phyloP scores from a whole-genome alignment of 2,329 filamentous ascomycete genomes.

The Aspergillus clavatus region DNA sequence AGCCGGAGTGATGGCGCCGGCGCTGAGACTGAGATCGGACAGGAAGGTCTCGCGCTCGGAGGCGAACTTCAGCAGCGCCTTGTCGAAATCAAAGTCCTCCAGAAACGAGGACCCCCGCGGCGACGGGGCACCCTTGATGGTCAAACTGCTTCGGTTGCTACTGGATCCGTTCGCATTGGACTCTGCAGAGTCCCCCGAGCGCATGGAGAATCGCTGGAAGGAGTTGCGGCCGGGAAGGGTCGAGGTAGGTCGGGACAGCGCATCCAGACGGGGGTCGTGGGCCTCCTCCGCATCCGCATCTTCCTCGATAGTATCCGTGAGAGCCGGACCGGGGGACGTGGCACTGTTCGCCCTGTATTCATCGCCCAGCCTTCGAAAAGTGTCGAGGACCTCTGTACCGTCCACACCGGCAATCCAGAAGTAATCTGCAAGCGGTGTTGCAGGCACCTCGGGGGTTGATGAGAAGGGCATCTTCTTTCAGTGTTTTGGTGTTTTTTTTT shows the following conservation, averaged over 20 bases:
- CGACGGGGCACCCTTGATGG: constrained; percentile 47
- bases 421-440: constrained; percentile 59
- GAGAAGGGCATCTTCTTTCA: constrained; percentile 32
- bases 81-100: constrained; percentile 85
- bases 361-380: constrained; percentile 39
- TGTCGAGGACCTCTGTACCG: constrained; percentile 43
- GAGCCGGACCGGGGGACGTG: constrained; percentile 33
- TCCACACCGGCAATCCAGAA: constrained; percentile 58
- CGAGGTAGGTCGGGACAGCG: constrained; percentile 40
- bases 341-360: constrained; percentile 38
- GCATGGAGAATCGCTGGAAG: constrained; percentile 41
- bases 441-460: constrained; percentile 38
- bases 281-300: constrained; percentile 54
- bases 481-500: no score
- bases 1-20: constrained; percentile 68
- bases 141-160: constrained; percentile 62
- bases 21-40: constrained; percentile 83
- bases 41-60: constrained; percentile 91
- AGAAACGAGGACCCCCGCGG: constrained; percentile 39
- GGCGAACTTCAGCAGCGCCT: constrained; percentile 88
- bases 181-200: constrained; percentile 46
- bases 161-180: constrained; percentile 42
- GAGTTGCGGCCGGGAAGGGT: constrained; percentile 34
- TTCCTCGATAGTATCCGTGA: constrained; percentile 58
- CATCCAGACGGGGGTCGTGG: constrained; percentile 22